phyloP scores from a whole-genome alignment of 129 eudicot genomes.

The Apium graveolens region DNA sequence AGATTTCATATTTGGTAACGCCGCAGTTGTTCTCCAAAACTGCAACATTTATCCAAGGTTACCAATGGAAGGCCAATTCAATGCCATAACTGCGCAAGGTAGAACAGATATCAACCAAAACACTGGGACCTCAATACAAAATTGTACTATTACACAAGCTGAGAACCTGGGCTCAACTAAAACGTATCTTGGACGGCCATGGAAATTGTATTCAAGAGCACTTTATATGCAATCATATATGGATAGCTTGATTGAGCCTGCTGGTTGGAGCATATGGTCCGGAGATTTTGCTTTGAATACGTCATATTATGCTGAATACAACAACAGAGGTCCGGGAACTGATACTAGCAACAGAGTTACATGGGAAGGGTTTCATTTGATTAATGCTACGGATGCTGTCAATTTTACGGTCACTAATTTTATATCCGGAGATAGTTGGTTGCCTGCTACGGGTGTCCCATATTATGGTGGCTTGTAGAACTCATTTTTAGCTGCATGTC shows the following conservation, averaged over 20 bases:
- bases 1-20: slow-evolving; percentile 25
- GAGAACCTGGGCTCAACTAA: slow-evolving; percentile 1
- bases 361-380: slow-evolving; percentile 18
- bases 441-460: slow-evolving; percentile 18
- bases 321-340: slow-evolving; percentile 15
- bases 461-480: slow-evolving; percentile 9
- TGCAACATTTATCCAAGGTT: slow-evolving; percentile 15
- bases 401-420: slow-evolving; percentile 17
- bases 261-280: slow-evolving; percentile 18
- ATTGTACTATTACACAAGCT: background rate
- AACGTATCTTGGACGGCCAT: slow-evolving; percentile 16
- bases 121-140: slow-evolving; percentile 17
- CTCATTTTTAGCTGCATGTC: background rate
- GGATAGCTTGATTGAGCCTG: slow-evolving; percentile 19
- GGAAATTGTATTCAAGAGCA: slow-evolving; percentile 16
- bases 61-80: slow-evolving; percentile 13
- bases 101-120: slow-evolving; percentile 19
- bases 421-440: slow-evolving; percentile 12
- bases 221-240: slow-evolving; percentile 16
- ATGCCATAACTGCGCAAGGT: slow-evolving; percentile 20
- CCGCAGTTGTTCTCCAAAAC: slow-evolving; percentile 19
- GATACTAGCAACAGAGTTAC: slow-evolving; percentile 12
- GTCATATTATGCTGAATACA: slow-evolving; percentile 17
- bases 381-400: slow-evolving; percentile 1
- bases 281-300: slow-evolving; percentile 18